Percentiles rank a stretch among this genome's conserved stretches.
These are phyloP conservation scores for Daldinia childiae DNA, from an alignment of 495 filamentous ascomycete species.

Conservation along the genomic window DNA sequence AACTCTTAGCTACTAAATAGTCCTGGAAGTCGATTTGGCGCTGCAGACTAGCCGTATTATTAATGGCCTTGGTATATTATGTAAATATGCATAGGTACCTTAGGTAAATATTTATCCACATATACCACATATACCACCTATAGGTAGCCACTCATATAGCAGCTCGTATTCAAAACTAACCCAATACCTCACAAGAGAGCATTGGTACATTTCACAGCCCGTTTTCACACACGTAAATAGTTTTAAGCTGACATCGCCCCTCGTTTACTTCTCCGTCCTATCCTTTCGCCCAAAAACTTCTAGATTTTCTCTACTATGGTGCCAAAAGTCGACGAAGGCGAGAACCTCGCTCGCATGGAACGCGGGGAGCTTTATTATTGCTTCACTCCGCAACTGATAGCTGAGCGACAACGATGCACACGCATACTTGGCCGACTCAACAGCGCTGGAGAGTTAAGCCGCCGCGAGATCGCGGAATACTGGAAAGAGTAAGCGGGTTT, in stretches of 20 bases:
- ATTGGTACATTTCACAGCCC: not conserved
- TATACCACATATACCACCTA: too few relatives aligned
- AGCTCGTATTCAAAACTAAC: not conserved
- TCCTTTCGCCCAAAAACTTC: not conserved
- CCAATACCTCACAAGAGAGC: not conserved
- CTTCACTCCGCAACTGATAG: slow-evolving; percentile 7
- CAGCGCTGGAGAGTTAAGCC: slow-evolving; percentile 7
- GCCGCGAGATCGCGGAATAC: slow-evolving; percentile 4
- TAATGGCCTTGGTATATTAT: too few relatives aligned
- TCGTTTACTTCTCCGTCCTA: not conserved
- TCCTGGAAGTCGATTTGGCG: too few relatives aligned
- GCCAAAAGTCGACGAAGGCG: slow-evolving; percentile 7
- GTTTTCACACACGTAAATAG: not conserved
- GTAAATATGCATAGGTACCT: too few relatives aligned
- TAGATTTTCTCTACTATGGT: slow-evolving; percentile 1
- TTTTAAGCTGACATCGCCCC: not conserved
- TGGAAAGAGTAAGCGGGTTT: slow-evolving; percentile 5
- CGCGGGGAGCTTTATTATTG: slow-evolving; percentile 3
- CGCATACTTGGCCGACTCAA: slow-evolving; percentile 3
- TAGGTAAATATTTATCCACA: not conserved
- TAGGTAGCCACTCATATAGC: not conserved
- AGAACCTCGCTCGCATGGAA: slow-evolving; percentile 10
- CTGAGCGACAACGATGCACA: not conserved
- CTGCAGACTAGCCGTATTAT: too few relatives aligned
- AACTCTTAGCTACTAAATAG: too few relatives aligned